phyloP scores from a whole-genome alignment of 129 eudicot genomes.

The Deinandra increscens region DNA sequence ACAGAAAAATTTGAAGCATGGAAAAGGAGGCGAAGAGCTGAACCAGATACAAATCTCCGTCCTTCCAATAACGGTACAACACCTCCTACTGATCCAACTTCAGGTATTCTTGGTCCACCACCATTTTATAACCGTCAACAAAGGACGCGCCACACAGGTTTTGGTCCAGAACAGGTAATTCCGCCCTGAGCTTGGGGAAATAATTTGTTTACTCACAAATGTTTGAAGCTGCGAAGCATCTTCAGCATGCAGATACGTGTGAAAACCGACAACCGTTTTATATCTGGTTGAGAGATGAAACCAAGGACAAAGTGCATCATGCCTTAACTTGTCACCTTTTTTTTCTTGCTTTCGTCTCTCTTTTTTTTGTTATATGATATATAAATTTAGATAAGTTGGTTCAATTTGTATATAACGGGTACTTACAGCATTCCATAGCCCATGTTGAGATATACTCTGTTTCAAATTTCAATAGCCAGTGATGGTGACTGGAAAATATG shows the following conservation, averaged over 20 bases:
- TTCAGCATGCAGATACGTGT: not conserved
- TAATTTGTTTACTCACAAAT: not conserved
- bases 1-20: slow-evolving; percentile 81
- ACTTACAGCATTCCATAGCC: too few relatives aligned
- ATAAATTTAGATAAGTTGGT: too few relatives aligned
- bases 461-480: too few relatives aligned
- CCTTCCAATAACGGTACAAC: not conserved
- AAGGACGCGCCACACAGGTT: not conserved
- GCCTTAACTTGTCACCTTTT: too few relatives aligned
- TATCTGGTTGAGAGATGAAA: not conserved
- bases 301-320: not conserved
- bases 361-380: too few relatives aligned
- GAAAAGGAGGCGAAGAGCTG: slow-evolving; percentile 74
- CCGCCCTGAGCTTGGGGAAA: not conserved
- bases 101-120: slow-evolving; percentile 85
- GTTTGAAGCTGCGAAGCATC: slow-evolving; percentile 2
- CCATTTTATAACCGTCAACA: slow-evolving; percentile 31
- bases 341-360: too few relatives aligned
- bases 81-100: slow-evolving; percentile 48
- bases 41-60: slow-evolving; percentile 37
- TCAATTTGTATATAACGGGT: too few relatives aligned
- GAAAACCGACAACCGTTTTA: not conserved
- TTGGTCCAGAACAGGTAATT: not conserved
- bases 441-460: too few relatives aligned
- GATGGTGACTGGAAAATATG: too few relatives aligned